Evolutionary conservation across 352 stramenopile genomes (phyloP).

Genomic region (Blastocystis hominis): DNA sequence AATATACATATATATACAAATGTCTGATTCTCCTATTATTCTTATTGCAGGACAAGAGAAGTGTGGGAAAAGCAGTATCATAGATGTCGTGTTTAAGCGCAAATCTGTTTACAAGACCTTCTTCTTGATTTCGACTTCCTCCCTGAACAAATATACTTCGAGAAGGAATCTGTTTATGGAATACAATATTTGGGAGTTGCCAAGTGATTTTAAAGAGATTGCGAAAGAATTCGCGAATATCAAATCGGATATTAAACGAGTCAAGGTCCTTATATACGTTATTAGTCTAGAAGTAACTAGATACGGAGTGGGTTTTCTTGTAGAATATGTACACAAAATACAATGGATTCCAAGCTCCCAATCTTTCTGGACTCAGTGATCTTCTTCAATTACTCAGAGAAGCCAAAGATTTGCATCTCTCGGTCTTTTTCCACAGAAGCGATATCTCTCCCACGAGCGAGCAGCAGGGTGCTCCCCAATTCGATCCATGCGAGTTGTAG

Average conservation of each 20-base stretch:
- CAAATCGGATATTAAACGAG: background rate
- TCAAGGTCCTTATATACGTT: slow-evolving; percentile 44
- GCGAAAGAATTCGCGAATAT: slow-evolving; percentile 24
- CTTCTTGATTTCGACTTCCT: slow-evolving; percentile 44
- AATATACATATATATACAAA: background rate
- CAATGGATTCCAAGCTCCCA: background rate
- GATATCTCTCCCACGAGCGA: slow-evolving; percentile 47
- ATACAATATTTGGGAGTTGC: slow-evolving; percentile 55
- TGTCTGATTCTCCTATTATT: slow-evolving; percentile 37
- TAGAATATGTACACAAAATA: slow-evolving; percentile 43
- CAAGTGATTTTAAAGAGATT: slow-evolving; percentile 41
- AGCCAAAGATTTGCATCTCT: slow-evolving; percentile 39
- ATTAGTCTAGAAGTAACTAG: slow-evolving; percentile 29
- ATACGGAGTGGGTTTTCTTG: background rate
- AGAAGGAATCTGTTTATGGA: slow-evolving; percentile 49
- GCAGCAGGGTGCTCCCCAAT: background rate
- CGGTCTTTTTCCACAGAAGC: slow-evolving; percentile 55
- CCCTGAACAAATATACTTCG: slow-evolving; percentile 36
- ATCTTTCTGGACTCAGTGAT: background rate
- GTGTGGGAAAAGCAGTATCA: slow-evolving; percentile 56
- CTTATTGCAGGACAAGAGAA: slow-evolving; percentile 56
- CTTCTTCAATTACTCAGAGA: background rate
- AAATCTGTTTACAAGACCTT: slow-evolving; percentile 58
- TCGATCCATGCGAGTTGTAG: background rate
- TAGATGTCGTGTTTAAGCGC: slow-evolving; percentile 57